A percentile compares a stretch with the other conserved stretches of the same genome.
Evolutionary conservation across 2,329 filamentous ascomycete genomes (phyloP).

Genomic region (Nemania sp.): DNA sequence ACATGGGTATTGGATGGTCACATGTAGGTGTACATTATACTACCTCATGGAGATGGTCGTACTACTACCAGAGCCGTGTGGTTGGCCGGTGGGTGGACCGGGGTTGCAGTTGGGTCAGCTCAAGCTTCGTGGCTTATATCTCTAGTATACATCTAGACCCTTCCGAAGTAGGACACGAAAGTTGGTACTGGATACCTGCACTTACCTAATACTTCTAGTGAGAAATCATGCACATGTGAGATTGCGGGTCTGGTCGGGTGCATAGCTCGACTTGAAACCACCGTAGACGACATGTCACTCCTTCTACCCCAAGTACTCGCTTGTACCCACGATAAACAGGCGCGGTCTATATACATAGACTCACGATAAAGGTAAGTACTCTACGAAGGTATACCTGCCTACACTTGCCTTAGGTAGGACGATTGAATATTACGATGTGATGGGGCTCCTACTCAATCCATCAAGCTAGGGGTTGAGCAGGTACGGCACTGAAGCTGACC

Average conservation of each 20-base stretch:
- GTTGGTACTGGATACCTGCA: no score
- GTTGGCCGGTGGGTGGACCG: no score
- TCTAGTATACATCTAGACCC: neutral
- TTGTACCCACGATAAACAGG: no score
- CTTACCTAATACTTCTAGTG: no score
- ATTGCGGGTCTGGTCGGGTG: neutral
- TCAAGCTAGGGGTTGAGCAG: neutral
- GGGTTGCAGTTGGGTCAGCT: conserved; percentile 4
- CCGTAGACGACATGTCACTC: neutral
- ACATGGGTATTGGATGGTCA: no score
- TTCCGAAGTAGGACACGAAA: neutral
- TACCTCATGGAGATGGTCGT: neutral
- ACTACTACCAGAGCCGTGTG: no score
- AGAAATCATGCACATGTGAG: no score
- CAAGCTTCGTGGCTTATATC: conserved; percentile 22
- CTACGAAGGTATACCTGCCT: no score
- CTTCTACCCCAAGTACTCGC: no score
- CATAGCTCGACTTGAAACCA: neutral
- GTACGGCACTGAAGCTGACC: neutral
- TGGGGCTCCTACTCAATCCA: neutral
- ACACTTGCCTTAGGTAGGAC: no score
- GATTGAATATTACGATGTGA: neutral
- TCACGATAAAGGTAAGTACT: no score
- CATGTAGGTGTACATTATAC: neutral
- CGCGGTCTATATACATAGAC: no score